These are phyloP conservation scores for Arthrinium puccinioides DNA, from an alignment of 2,329 filamentous ascomycete species.

Conservation along the genomic window DNA sequence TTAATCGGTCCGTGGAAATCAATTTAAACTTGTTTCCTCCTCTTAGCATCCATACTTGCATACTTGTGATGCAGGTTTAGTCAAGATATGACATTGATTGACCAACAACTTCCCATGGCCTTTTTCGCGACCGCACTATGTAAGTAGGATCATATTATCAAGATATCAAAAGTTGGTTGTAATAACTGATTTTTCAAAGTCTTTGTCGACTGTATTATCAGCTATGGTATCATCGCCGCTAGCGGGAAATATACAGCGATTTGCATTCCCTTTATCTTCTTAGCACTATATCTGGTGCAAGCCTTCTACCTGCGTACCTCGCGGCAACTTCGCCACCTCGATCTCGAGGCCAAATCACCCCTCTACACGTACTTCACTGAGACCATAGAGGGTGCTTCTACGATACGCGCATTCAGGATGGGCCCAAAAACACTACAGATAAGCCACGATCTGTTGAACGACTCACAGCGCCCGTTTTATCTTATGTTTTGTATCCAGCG, in stretches of 20 bases:
- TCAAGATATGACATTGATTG: constrained; percentile 6
- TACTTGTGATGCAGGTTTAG: constrained; percentile 7
- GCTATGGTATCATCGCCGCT: constrained; percentile 1
- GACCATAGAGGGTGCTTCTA: background rate
- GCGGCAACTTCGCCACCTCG: constrained; percentile 2
- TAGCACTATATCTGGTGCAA: constrained; percentile 5
- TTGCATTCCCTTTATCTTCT: background rate
- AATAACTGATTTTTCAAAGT: background rate
- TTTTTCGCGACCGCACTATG: constrained; percentile 4
- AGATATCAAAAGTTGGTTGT: background rate
- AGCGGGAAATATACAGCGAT: constrained; percentile 3
- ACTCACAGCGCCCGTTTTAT: constrained; percentile 22
- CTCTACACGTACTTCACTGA: constrained; percentile 3
- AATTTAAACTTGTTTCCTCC: background rate
- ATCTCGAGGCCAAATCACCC: constrained; percentile 1
- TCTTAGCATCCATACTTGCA: background rate
- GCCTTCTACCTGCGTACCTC: constrained; percentile 6
- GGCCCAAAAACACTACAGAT: no score
- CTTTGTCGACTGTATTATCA: background rate
- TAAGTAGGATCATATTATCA: no score
- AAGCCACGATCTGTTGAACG: constrained; percentile 36
- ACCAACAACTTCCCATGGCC: constrained; percentile 5
- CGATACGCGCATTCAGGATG: constrained; percentile 1
- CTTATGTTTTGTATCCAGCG: constrained; percentile 21
- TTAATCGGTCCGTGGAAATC: constrained; percentile 4